Conservation (phyloP, 2,329 filamentous ascomycete species). For the Fusarium robinianum region DNA sequence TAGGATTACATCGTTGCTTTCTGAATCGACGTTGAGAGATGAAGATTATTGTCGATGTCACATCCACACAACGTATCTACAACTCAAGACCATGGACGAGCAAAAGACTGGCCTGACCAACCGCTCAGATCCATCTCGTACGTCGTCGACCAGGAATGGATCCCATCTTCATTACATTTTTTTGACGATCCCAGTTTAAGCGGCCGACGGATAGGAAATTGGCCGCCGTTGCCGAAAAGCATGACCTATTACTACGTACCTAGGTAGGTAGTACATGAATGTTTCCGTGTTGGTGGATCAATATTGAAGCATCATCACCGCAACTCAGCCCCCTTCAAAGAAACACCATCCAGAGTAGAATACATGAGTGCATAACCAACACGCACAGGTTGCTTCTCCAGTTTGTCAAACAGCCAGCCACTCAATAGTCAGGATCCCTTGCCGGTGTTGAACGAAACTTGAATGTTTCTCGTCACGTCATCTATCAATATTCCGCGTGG, state of each 20-base stretch:
- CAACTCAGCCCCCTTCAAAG: too few relatives aligned
- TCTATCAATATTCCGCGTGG: background rate
- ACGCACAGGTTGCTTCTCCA: too few relatives aligned
- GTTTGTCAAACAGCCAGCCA: too few relatives aligned
- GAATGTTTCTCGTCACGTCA: slow-evolving; percentile 1
- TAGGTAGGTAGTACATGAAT: slow-evolving; percentile 13
- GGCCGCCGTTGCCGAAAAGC: slow-evolving; percentile 12
- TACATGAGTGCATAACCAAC: too few relatives aligned
- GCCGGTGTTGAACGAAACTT: slow-evolving; percentile 4
- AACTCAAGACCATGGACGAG: too few relatives aligned
- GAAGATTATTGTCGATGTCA: too few relatives aligned
- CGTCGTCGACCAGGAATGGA: background rate
- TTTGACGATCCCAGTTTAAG: slow-evolving; percentile 1
- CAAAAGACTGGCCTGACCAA: background rate
- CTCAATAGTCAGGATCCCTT: slow-evolving; percentile 3
- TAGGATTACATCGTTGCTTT: too few relatives aligned
- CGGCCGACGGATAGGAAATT: slow-evolving; percentile 20
- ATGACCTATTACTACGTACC: slow-evolving; percentile 19
- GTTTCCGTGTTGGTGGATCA: slow-evolving; percentile 6
- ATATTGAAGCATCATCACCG: too few relatives aligned
- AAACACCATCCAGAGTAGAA: too few relatives aligned
- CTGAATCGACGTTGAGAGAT: too few relatives aligned
- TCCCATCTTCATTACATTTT: too few relatives aligned
- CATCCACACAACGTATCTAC: too few relatives aligned
- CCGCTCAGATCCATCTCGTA: slow-evolving; percentile 5